Conservation (phyloP, 179 eudicot genomes). For the Camellia oleifera region DNA sequence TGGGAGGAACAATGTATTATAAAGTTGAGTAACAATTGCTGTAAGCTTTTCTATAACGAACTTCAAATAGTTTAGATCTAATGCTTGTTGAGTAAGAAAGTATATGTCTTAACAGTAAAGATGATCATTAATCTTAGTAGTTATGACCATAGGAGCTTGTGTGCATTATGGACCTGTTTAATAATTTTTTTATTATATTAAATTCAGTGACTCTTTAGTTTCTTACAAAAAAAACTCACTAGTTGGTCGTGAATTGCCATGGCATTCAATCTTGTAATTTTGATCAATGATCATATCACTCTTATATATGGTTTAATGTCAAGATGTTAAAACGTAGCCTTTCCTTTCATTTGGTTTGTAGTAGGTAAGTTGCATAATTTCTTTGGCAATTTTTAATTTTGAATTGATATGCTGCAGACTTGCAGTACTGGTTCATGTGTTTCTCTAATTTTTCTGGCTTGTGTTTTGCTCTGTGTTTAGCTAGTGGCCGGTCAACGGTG, state of each 20-base stretch:
- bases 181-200: background rate
- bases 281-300: background rate
- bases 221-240: background rate
- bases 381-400: background rate
- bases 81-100: too few species aligned
- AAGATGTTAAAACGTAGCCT: background rate
- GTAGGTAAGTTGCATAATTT: background rate
- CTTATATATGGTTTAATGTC: background rate
- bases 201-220: background rate
- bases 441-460: background rate
- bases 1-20: too few species aligned
- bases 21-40: too few species aligned
- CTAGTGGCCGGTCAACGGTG: constrained; percentile 57
- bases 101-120: too few species aligned
- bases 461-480: constrained; percentile 31
- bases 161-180: background rate
- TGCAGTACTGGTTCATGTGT: background rate
- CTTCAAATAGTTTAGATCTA: too few species aligned
- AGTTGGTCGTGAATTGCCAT: background rate
- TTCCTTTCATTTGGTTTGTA: background rate
- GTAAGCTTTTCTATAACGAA: too few species aligned
- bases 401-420: background rate
- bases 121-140: too few species aligned
- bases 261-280: background rate
- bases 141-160: background rate